Base-by-base conservation (phyloP, 768 basidiomycete species). In the Baorangia bicolor region DNA sequence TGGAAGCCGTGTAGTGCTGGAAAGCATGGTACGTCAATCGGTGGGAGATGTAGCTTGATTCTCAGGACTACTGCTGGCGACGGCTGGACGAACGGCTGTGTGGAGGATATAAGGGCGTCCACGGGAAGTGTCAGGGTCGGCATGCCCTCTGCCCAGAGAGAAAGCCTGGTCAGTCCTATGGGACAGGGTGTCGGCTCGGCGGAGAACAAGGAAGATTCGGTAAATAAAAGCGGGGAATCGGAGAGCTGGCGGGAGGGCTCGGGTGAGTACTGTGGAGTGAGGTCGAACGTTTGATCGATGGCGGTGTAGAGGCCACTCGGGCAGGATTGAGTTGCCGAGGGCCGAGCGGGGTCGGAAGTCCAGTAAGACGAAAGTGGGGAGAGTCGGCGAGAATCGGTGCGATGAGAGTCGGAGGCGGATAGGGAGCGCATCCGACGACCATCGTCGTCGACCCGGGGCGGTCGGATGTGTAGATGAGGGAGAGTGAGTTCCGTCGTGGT, bases 111-210 rank as follows among this genome's bases (percentile, higher is more conserved):
- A 43, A 86, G 70, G 21, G 78, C 74, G 66, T 86, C 86, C 53
- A 87, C 74, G 57, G 84, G 81, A 67, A 88, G 75, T 30, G 76
- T 72, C 51, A 84, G 78, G 18, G 84, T 77, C n/a, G 78, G 72
- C 84, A 89, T 87, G 55, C 87, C 86, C 61, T 87, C 85, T 23
- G 88, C 83, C 65, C 78, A 78, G 18, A 90, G 75, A 38, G 76
- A 78, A 53, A 89, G 67, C 43, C 38, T 44, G 14, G 71, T 70
- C 42, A 78, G 55, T 38, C 74, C 77, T 51, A 63, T 54, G 27
- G 68, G 69, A 57, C 57, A 70, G 69, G 67, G 75, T 65, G 62
- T 67, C 67, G 73, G 53, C 37, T 73, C 56, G 54, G 59, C 51
- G 54, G 69, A 48, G 57, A 70, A 66, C 13, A 70, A 40, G 28